Evolutionary conservation across 805 yeast species (phyloP).

Genomic region (Cephaloascus albidus): DNA sequence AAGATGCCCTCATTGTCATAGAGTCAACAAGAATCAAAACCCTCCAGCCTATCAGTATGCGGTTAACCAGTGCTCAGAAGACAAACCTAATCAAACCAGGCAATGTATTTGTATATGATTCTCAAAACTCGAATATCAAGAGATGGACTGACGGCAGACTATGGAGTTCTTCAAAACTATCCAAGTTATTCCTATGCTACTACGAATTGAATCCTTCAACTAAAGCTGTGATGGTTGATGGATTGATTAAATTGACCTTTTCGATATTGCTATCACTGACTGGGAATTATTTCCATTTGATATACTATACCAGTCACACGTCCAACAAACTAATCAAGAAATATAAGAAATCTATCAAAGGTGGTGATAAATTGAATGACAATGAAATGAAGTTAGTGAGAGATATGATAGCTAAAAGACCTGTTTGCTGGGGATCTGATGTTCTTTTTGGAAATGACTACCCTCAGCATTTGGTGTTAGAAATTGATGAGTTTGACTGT

Average conservation of each 20-base stretch:
- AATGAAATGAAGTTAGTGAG: too few relatives aligned
- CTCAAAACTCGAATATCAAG: slow-evolving; percentile 61
- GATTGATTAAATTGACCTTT: background rate
- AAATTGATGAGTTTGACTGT: too few relatives aligned
- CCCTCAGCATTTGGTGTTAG: too few relatives aligned
- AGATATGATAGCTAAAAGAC: too few relatives aligned
- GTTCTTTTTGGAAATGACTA: too few relatives aligned
- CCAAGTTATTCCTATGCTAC: slow-evolving; percentile 53
- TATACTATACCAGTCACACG: background rate
- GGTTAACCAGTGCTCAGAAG: slow-evolving; percentile 50
- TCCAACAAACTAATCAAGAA: background rate
- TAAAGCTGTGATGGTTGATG: background rate
- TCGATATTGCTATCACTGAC: background rate
- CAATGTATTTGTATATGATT: slow-evolving; percentile 65
- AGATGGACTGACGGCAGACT: slow-evolving; percentile 74
- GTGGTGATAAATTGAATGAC: too few relatives aligned
- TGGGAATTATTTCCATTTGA: background rate
- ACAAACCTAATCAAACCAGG: slow-evolving; percentile 40
- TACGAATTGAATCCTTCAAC: slow-evolving; percentile 40
- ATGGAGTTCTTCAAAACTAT: slow-evolving; percentile 68
- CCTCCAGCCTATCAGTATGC: slow-evolving; percentile 46
- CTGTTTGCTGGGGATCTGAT: too few relatives aligned
- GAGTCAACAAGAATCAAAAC: slow-evolving; percentile 54
- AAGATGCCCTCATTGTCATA: slow-evolving; percentile 54
- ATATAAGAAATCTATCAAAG: background rate